Percentiles rank a stretch among this genome's conserved stretches.
phyloP scores from a whole-genome alignment of 768 basidiomycete genomes.

The Panaeolus cyanescens region DNA sequence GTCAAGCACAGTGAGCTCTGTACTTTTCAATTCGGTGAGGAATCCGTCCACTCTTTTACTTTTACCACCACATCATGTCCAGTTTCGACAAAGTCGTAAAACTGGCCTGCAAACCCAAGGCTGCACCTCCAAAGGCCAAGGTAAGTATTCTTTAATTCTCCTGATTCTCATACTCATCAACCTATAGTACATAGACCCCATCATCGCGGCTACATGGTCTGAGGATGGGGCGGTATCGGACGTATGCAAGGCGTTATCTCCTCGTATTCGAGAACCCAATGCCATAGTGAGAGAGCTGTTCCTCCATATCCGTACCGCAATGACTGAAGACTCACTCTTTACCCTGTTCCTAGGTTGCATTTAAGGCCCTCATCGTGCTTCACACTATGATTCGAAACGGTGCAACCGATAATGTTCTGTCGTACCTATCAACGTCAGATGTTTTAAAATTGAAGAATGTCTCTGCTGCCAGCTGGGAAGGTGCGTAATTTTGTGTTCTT shows the following conservation, averaged over 20 bases:
- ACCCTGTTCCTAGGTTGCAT: conserved; percentile 72
- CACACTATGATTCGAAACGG: conserved; percentile 98
- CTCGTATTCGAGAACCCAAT: conserved; percentile 89
- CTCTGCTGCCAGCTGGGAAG: conserved; percentile 85
- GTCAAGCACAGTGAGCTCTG: background rate
- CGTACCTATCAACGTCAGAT: conserved; percentile 80
- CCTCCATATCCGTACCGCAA: background rate
- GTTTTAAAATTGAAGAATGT: conserved; percentile 84
- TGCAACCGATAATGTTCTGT: conserved; percentile 90
- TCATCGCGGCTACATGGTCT: conserved; percentile 96
- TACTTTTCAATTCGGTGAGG: background rate
- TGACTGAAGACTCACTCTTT: background rate
- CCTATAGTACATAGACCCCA: conserved; percentile 89
- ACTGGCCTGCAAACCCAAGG: conserved; percentile 96
- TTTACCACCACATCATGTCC: conserved; percentile 48
- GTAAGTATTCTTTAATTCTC: conserved; percentile 35
- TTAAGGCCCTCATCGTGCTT: conserved; percentile 94
- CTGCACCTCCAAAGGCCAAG: conserved; percentile 94
- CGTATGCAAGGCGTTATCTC: conserved; percentile 85
- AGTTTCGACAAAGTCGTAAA: conserved; percentile 93
- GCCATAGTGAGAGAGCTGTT: conserved; percentile 62
- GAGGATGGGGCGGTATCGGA: conserved; percentile 93
- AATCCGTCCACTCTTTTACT: background rate
- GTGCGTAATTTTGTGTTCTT: conserved; percentile 38
- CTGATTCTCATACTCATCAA: conserved; percentile 6